phyloP scores from a whole-genome alignment of 768 basidiomycete genomes.

The Obba rivulosa region DNA sequence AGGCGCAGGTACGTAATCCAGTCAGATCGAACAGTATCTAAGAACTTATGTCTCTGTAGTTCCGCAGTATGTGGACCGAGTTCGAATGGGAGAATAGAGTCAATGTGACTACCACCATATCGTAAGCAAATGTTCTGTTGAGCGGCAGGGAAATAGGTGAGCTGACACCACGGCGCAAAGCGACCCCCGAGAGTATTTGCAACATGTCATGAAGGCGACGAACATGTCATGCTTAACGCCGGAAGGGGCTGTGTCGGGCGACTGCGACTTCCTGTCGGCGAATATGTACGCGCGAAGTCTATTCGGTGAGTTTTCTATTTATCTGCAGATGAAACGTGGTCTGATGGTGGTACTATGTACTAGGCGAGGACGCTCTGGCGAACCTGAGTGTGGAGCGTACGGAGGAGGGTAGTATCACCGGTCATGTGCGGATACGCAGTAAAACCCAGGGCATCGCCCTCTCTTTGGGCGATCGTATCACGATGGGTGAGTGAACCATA shows the following conservation, averaged over 20 bases:
- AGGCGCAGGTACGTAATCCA: constrained; percentile 67
- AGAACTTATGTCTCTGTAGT: constrained; percentile 38
- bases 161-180: constrained; percentile 28
- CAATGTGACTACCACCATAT: constrained; percentile 80
- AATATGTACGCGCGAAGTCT: constrained; percentile 94
- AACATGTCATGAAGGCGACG: constrained; percentile 93
- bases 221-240: constrained; percentile 98
- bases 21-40: not conserved
- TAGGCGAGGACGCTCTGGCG: constrained; percentile 95
- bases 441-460: constrained; percentile 98
- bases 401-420: constrained; percentile 74
- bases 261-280: constrained; percentile 95
- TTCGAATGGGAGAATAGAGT: constrained; percentile 99
- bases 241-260: constrained; percentile 79
- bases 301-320: constrained; percentile 61
- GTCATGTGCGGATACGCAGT: constrained; percentile 93
- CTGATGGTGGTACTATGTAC: not conserved
- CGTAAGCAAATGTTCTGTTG: constrained; percentile 44
- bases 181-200: constrained; percentile 83
- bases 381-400: constrained; percentile 91
- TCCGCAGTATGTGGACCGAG: constrained; percentile 99
- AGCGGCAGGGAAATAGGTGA: too few relatives aligned
- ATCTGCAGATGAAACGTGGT: not conserved
- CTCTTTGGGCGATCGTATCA: constrained; percentile 88
- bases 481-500: constrained; percentile 38